Evolutionary conservation across 140 eudicot species (phyloP).

Genomic region (Cichorium intybus): DNA sequence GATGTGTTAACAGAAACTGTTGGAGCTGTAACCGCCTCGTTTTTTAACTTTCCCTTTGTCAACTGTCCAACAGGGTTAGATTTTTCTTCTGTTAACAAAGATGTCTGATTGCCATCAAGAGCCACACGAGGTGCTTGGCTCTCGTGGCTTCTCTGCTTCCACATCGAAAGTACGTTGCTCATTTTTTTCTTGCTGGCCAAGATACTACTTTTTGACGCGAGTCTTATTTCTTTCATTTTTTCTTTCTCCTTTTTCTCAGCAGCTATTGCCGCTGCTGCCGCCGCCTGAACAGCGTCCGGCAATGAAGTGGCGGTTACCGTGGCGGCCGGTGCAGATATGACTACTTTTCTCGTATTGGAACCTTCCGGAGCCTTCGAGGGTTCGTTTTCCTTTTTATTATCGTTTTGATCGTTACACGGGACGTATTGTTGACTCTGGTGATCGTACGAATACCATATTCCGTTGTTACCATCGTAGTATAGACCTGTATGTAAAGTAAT

Average conservation of each 20-base stretch:
- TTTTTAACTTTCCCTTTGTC: constrained; percentile 47
- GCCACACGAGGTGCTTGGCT: constrained; percentile 95
- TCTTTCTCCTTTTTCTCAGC: constrained; percentile 96
- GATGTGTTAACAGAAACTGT: constrained; percentile 25
- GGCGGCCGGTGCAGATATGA: constrained; percentile 96
- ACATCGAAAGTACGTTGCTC: constrained; percentile 90
- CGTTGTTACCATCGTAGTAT: constrained; percentile 96
- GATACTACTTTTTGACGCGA: constrained; percentile 88
- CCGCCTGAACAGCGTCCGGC: constrained; percentile 97
- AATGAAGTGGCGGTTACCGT: constrained; percentile 69
- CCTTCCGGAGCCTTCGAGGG: constrained; percentile 46
- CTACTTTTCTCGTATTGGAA: constrained; percentile 60
- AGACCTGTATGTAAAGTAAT: constrained; percentile 43
- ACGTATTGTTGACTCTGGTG: constrained; percentile 86
- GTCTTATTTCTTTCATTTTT: constrained; percentile 72
- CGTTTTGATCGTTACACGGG: constrained; percentile 75
- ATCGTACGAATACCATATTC: constrained; percentile 91
- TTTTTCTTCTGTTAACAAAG: constrained; percentile 48
- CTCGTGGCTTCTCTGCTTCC: constrained; percentile 99
- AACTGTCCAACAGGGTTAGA: constrained; percentile 32
- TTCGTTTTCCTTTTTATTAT: constrained; percentile 49
- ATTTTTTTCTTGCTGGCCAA: constrained; percentile 93
- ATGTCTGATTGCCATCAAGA: constrained; percentile 52
- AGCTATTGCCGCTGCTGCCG: constrained; percentile 92
- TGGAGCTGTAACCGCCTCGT: too few relatives aligned